These are phyloP conservation scores for Tolypocladium paradoxum DNA, from an alignment of 2,329 filamentous ascomycete genomes.

Conservation along the genomic window DNA sequence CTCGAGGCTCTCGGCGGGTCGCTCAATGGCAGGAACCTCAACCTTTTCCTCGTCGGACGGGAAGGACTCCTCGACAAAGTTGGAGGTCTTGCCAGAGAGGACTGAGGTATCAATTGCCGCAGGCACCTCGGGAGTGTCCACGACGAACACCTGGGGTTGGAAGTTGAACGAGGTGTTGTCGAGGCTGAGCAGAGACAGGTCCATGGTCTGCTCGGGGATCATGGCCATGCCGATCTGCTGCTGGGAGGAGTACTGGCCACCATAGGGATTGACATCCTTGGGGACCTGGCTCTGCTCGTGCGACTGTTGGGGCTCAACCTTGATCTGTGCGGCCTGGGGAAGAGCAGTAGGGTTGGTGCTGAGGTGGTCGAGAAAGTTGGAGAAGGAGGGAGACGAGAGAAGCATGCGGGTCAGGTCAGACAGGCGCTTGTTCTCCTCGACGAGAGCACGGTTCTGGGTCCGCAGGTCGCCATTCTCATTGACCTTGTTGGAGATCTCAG, in stretches of 20 bases:
- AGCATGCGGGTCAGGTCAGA: slow-evolving; percentile 73
- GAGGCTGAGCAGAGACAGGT: slow-evolving; percentile 61
- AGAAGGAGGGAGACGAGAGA: slow-evolving; percentile 71
- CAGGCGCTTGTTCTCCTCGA: slow-evolving; percentile 76
- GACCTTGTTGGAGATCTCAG: slow-evolving; percentile 73
- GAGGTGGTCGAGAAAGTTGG: slow-evolving; percentile 63
- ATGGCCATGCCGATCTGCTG: slow-evolving; percentile 72
- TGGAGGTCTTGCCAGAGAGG: slow-evolving; percentile 61
- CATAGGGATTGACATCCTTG: slow-evolving; percentile 58
- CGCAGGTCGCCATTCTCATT: slow-evolving; percentile 76
- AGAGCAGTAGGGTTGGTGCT: slow-evolving; percentile 44
- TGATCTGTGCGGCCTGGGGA: slow-evolving; percentile 26
- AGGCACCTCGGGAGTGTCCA: slow-evolving; percentile 61
- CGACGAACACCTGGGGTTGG: slow-evolving; percentile 63
- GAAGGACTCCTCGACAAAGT: slow-evolving; percentile 36
- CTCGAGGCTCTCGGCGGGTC: slow-evolving; percentile 26
- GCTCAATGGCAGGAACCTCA: slow-evolving; percentile 42
- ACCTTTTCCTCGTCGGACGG: slow-evolving; percentile 42
- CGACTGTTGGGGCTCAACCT: slow-evolving; percentile 25
- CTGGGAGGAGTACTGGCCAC: slow-evolving; percentile 41
- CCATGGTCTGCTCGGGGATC: slow-evolving; percentile 68
- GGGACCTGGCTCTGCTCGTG: slow-evolving; percentile 39
- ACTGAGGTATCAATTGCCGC: slow-evolving; percentile 45
- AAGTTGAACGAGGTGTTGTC: slow-evolving; percentile 45
- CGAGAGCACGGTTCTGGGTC: slow-evolving; percentile 67